phyloP scores from a whole-genome alignment of 129 eudicot genomes.

The Helianthus tuberosus region DNA sequence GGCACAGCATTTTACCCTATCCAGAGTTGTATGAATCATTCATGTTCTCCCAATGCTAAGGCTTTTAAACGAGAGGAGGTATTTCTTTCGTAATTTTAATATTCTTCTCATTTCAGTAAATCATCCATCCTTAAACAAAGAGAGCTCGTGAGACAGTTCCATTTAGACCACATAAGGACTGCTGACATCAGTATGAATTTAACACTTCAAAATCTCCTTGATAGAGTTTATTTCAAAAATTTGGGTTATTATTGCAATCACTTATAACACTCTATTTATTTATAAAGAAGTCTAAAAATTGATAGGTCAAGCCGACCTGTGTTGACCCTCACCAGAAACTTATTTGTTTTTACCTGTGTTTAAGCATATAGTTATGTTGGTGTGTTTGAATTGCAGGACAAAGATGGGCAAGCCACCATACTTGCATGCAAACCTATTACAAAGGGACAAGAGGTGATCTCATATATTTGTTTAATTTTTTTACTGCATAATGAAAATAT shows the following conservation, averaged over 20 bases:
- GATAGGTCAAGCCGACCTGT: neutral
- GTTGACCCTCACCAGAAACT: neutral
- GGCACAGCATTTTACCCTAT: slow-evolving; percentile 92
- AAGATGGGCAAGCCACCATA: slow-evolving; percentile 88
- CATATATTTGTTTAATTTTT: neutral
- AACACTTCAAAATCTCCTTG: neutral
- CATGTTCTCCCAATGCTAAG: slow-evolving; percentile 88
- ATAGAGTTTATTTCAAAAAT: neutral
- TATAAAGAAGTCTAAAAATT: neutral
- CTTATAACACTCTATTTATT: neutral
- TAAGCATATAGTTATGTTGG: neutral
- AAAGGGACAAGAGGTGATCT: slow-evolving; percentile 79
- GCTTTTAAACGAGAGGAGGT: slow-evolving; percentile 96
- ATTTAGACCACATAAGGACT: slow-evolving; percentile 3
- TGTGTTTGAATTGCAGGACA: slow-evolving; percentile 54
- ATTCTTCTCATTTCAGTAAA: neutral
- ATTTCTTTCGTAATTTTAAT: slow-evolving; percentile 5
- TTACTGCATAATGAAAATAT: neutral
- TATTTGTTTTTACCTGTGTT: neutral
- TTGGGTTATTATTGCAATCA: neutral
- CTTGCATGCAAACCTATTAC: slow-evolving; percentile 59
- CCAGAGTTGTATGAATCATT: slow-evolving; percentile 97
- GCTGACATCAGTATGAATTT: neutral
- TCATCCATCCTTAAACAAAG: neutral
- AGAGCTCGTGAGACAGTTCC: neutral